Evolutionary conservation across 2,329 filamentous ascomycete species (phyloP).

Genomic region (Ophiostoma tasmaniense): DNA sequence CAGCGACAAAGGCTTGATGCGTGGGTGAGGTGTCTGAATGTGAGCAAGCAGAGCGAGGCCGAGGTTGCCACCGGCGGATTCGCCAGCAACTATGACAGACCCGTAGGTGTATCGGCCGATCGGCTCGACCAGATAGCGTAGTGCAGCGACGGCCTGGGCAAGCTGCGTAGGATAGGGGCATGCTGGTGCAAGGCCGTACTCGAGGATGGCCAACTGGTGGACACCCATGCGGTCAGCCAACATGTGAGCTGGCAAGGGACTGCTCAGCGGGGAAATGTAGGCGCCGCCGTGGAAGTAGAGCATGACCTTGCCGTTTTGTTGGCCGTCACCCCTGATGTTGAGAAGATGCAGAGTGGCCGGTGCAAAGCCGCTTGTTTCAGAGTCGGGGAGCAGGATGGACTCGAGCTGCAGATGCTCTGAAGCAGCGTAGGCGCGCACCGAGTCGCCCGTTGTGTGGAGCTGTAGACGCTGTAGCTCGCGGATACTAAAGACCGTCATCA

Average conservation of each 20-base stretch:
- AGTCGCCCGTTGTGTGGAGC: not conserved
- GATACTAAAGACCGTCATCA: not conserved
- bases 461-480: not conserved
- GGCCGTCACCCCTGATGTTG: not conserved
- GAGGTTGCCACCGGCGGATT: not conserved
- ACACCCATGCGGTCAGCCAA: conserved; percentile 12
- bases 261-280: conserved; percentile 14
- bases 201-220: conserved; percentile 20
- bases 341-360: not conserved
- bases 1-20: not conserved
- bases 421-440: not conserved
- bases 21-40: not conserved
- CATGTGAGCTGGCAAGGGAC: conserved; percentile 10
- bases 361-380: not conserved
- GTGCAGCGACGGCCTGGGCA: conserved; percentile 20
- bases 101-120: not conserved
- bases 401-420: not conserved
- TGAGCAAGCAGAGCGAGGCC: not conserved
- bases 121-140: conserved; percentile 19
- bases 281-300: conserved; percentile 21
- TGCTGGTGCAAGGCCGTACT: conserved; percentile 23
- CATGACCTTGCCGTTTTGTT: conserved; percentile 9
- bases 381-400: not conserved
- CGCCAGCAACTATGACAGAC: not conserved
- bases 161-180: conserved; percentile 23